Base-by-base conservation (phyloP, 2,329 filamentous ascomycete genomes). In the Sphaceloma murrayae region DNA sequence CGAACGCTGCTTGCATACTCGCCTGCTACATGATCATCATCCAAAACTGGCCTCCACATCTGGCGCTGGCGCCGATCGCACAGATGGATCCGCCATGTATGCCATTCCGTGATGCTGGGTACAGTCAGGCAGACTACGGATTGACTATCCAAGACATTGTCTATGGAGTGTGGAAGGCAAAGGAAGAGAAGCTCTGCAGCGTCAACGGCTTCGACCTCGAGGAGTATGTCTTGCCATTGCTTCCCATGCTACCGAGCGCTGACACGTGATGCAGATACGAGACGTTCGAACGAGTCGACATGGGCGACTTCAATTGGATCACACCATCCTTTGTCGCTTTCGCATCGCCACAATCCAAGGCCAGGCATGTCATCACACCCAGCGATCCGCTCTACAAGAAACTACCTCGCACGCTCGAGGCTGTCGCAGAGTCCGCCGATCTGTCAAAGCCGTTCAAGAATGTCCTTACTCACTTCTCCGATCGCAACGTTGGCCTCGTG, bases 291-390 rank as follows among this genome's bases (percentile, higher is more conserved):
- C 77, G 91, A 47, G 91, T 98, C 14, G 91, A 98, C 62, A 87
- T 95, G 71, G 91, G 91, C 51, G 91, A 98, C 67, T 98, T 98
- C 81, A 98, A 98, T 75, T 98, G 91, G 91, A 77, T 98, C 48
- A 94, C 88, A 4, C 88, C 89, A 6, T 73, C 88, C 58, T 98
- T 98, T 67, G 75, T 98, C 42, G 91, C 91, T 16, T 96, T 98
- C 62, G 91, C 91, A 33, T 96, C 89, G 14, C 91, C 91, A 8
- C 87, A 96, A 63, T 81, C 88, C 56, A 73, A 77, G 46, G 85
- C 87, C 4, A 76, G 82, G 9, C 74, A 78, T 46, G 79, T 82
- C 50, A 80, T 94, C 46, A 73, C 80, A 6, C 73, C 78, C 46
- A 77, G 75, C 30, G 85, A 85, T 5, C 80, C 87, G 10, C 69